Conservation (phyloP, 2,329 filamentous ascomycete genomes). For the Magnaporthiopsis rhizophila region DNA sequence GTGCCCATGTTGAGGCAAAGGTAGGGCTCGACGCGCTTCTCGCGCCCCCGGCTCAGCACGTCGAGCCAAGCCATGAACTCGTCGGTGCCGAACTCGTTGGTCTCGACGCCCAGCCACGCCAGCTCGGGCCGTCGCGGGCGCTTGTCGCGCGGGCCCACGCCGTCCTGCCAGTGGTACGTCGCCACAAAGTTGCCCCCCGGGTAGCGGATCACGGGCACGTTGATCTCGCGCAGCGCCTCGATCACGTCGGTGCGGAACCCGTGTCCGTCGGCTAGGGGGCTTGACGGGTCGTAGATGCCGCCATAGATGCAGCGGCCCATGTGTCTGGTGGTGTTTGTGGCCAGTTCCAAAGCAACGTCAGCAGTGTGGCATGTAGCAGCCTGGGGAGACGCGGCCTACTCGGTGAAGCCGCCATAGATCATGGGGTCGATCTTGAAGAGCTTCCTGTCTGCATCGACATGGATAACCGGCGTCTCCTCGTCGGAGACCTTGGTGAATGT, state of each 20-base stretch:
- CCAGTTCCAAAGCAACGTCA: neutral
- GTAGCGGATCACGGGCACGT: slow-evolving; percentile 70
- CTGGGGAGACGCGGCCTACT: slow-evolving; percentile 41
- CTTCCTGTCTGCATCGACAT: slow-evolving; percentile 55
- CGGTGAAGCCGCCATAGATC: slow-evolving; percentile 78
- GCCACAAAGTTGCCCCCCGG: slow-evolving; percentile 80
- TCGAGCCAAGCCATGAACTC: slow-evolving; percentile 81
- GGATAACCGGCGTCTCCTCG: slow-evolving; percentile 54
- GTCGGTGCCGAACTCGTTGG: slow-evolving; percentile 75
- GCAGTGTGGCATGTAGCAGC: neutral
- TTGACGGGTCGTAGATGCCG: slow-evolving; percentile 73
- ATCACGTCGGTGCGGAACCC: slow-evolving; percentile 77
- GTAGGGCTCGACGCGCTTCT: slow-evolving; percentile 52
- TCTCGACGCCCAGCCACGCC: slow-evolving; percentile 70
- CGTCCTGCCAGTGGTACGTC: slow-evolving; percentile 81
- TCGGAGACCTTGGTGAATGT: slow-evolving; percentile 62
- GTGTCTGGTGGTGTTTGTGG: slow-evolving; percentile 43
- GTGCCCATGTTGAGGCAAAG: slow-evolving; percentile 77
- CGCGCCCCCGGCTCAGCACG: slow-evolving; percentile 43
- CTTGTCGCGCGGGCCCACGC: slow-evolving; percentile 64
- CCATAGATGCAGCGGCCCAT: slow-evolving; percentile 88
- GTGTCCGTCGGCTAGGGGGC: slow-evolving; percentile 58
- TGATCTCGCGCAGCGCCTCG: slow-evolving; percentile 62
- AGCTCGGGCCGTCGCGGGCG: slow-evolving; percentile 63
- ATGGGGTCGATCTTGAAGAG: slow-evolving; percentile 70